Evolutionary conservation across 2,329 filamentous ascomycete genomes (phyloP).

Genomic region (Cladosporium sp.): DNA sequence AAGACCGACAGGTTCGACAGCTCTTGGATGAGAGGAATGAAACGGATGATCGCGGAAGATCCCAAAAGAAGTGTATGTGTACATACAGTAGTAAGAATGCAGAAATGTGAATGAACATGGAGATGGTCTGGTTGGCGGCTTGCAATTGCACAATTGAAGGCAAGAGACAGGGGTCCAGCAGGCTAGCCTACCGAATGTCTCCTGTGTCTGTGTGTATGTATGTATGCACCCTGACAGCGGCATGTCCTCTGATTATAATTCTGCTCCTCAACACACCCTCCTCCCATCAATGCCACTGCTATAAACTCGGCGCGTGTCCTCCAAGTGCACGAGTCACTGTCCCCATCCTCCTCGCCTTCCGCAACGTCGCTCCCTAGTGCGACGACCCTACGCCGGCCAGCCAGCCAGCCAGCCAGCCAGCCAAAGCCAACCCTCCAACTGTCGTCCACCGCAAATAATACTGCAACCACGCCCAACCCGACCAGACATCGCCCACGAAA

Average conservation of each 20-base stretch:
- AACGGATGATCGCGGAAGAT: neutral
- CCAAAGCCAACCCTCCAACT: slow-evolving; percentile 3
- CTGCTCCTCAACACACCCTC: neutral
- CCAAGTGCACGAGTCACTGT: neutral
- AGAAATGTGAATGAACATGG: neutral
- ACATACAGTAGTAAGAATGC: neutral
- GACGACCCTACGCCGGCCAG: neutral
- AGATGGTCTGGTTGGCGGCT: neutral
- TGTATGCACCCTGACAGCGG: neutral
- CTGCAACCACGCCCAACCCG: neutral
- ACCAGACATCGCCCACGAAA: neutral
- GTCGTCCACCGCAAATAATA: slow-evolving; percentile 5
- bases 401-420: neutral
- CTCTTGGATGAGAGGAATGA: neutral
- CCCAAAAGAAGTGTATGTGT: neutral
- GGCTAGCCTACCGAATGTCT: neutral
- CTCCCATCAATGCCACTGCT: neutral
- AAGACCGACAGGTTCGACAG: neutral
- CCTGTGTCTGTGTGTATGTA: neutral
- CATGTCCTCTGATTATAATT: neutral
- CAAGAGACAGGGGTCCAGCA: neutral
- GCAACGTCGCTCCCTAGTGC: slow-evolving; percentile 12
- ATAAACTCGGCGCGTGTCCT: neutral
- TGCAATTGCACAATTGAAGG: neutral
- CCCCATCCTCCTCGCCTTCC: neutral